These are phyloP conservation scores for Papilionanthe hybrid DNA, from an alignment of 116 monocot species.

Conservation along the genomic window DNA sequence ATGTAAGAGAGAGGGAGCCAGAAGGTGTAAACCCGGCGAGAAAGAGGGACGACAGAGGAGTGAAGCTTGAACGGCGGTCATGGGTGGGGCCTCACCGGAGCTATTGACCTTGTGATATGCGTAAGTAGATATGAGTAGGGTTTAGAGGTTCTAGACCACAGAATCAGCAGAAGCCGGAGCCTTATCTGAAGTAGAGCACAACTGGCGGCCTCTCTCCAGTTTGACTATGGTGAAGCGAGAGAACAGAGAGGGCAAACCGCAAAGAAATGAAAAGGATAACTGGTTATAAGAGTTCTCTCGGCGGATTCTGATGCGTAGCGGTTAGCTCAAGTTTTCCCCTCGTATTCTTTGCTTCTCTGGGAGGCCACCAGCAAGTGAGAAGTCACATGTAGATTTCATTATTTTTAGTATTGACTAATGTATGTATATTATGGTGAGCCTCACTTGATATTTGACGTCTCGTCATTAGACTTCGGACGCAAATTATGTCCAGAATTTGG, in stretches of 20 bases:
- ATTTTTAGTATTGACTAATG: no score
- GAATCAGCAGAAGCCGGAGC: background rate
- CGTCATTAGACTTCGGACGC: no score
- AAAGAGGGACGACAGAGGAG: slow-evolving; percentile 47
- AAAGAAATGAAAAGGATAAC: background rate
- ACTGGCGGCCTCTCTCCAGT: background rate
- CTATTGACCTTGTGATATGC: background rate
- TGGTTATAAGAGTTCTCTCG: background rate
- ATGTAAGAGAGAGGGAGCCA: background rate
- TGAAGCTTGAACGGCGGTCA: slow-evolving; percentile 54
- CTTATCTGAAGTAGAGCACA: background rate
- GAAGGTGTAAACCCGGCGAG: slow-evolving; percentile 13
- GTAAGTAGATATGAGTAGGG: background rate
- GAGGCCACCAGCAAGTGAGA: no score
- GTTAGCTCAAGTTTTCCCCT: background rate
- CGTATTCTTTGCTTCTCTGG: background rate
- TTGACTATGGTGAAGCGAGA: background rate
- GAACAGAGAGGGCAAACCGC: background rate
- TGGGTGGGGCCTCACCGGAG: slow-evolving; percentile 16
- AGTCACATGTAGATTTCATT: no score
- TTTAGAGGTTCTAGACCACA: background rate
- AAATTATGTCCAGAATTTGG: no score
- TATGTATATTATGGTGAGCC: no score
- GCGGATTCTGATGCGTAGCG: background rate
- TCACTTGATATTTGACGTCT: no score